A percentile compares a stretch with the other conserved stretches of the same genome.
phyloP scores from a whole-genome alignment of 169 alveolate genomes.

The Plasmodium gaboni region DNA sequence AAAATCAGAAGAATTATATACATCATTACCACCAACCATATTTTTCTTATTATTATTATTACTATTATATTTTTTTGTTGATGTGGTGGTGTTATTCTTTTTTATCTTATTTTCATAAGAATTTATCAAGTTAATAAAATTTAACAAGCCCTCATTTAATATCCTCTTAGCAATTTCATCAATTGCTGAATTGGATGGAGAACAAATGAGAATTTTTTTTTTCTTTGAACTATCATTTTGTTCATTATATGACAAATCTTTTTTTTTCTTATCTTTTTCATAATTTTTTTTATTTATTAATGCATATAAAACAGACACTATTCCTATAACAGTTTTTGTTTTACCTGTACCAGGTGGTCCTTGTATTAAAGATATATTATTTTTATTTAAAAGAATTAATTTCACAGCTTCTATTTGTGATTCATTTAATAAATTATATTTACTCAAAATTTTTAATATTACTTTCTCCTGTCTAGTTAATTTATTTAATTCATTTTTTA shows the following conservation, averaged over 20 bases:
- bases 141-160: slow-evolving; percentile 67
- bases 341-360: slow-evolving; percentile 99
- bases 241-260: slow-evolving; percentile 35
- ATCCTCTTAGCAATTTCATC: slow-evolving; percentile 97
- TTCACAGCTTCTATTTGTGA: slow-evolving; percentile 73
- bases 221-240: slow-evolving; percentile 35
- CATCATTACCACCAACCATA: neutral
- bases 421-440: slow-evolving; percentile 35
- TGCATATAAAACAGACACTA: slow-evolving; percentile 80
- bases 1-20: neutral
- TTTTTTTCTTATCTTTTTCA: slow-evolving; percentile 26
- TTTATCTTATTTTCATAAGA: slow-evolving; percentile 3
- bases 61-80: neutral
- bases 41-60: neutral
- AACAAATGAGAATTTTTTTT: slow-evolving; percentile 94
- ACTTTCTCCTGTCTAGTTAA: slow-evolving; percentile 28
- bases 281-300: slow-evolving; percentile 10
- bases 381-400: slow-evolving; percentile 68
- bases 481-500: neutral
- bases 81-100: neutral
- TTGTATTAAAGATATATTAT: slow-evolving; percentile 89
- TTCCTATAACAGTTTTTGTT: slow-evolving; percentile 95
- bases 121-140: slow-evolving; percentile 16
- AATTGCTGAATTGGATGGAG: slow-evolving; percentile 99
- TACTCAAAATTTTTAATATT: slow-evolving; percentile 22